Evolutionary conservation across 345 rosid genomes (phyloP).

Genomic region (Citrus cavaleriei): DNA sequence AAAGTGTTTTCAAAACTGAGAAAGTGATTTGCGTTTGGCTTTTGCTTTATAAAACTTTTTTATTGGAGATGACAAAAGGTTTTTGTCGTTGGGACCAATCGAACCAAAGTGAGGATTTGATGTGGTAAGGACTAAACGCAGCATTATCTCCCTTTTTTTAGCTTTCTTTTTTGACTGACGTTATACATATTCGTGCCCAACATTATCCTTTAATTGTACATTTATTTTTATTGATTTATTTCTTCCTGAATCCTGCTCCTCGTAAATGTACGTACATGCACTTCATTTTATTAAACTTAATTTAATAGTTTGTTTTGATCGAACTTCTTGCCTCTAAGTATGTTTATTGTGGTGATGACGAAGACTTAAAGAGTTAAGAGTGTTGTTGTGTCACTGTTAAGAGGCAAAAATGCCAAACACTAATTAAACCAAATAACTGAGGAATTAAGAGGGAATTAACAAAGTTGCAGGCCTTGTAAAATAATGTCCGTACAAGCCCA

Average conservation of each 20-base stretch:
- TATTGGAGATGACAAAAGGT: slow-evolving; percentile 48
- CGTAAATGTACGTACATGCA: background rate
- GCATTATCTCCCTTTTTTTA: slow-evolving; percentile 4
- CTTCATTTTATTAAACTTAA: background rate
- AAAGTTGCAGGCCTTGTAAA: background rate
- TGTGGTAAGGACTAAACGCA: slow-evolving; percentile 26
- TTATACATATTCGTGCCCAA: background rate
- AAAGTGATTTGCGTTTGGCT: slow-evolving; percentile 5
- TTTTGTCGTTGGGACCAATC: slow-evolving; percentile 34
- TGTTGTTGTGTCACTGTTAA: too few relatives aligned
- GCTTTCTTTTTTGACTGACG: slow-evolving; percentile 6
- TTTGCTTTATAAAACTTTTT: slow-evolving; percentile 16
- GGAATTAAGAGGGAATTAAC: too few relatives aligned
- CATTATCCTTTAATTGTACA: background rate
- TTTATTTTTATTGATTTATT: background rate
- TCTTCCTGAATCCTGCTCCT: background rate
- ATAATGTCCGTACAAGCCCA: background rate
- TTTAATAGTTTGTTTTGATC: background rate
- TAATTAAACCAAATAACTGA: too few relatives aligned
- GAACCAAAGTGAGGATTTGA: slow-evolving; percentile 18
- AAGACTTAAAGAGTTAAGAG: too few relatives aligned
- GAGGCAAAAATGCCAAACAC: too few relatives aligned
- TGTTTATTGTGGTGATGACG: too few relatives aligned
- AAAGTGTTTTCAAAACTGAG: slow-evolving; percentile 26
- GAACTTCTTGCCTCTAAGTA: too few relatives aligned